Conservation (phyloP, 1,139 yeast genomes). For the Magnusiomyces suaveolens region DNA sequence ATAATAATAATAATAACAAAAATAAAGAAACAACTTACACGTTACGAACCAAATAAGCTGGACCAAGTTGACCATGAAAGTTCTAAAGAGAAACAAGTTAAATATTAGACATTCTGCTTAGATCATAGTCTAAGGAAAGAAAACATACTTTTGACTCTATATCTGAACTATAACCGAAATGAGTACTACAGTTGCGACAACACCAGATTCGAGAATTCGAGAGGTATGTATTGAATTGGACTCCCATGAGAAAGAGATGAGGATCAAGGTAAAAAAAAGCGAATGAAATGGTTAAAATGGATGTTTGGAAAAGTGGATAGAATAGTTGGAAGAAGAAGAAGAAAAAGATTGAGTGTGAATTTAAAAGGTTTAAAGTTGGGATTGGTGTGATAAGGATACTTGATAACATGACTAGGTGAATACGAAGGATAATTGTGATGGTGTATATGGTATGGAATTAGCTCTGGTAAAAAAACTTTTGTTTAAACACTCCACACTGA, state of each 20-base stretch:
- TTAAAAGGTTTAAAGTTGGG: too few species aligned
- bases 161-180: slow-evolving; percentile 31
- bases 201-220: slow-evolving; percentile 30
- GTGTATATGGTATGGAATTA: background rate
- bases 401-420: too few species aligned
- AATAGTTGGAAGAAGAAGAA: too few species aligned
- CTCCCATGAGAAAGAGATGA: slow-evolving; percentile 33
- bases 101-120: too few species aligned
- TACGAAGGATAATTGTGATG: too few species aligned
- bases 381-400: too few species aligned
- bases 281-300: too few species aligned
- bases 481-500: too few species aligned
- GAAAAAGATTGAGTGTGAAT: too few species aligned
- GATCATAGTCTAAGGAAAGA: background rate
- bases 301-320: too few species aligned
- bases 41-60: slow-evolving; percentile 33
- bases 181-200: slow-evolving; percentile 34
- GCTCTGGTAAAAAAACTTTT: background rate
- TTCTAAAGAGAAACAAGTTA: slow-evolving; percentile 19
- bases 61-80: slow-evolving; percentile 36
- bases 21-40: slow-evolving; percentile 25
- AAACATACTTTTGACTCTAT: slow-evolving; percentile 30
- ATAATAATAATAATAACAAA: background rate
- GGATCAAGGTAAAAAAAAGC: too few species aligned
- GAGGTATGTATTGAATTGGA: slow-evolving; percentile 29